Evolutionary conservation across 495 filamentous ascomycete genomes (phyloP).

Genomic region (Neurospora sp.): DNA sequence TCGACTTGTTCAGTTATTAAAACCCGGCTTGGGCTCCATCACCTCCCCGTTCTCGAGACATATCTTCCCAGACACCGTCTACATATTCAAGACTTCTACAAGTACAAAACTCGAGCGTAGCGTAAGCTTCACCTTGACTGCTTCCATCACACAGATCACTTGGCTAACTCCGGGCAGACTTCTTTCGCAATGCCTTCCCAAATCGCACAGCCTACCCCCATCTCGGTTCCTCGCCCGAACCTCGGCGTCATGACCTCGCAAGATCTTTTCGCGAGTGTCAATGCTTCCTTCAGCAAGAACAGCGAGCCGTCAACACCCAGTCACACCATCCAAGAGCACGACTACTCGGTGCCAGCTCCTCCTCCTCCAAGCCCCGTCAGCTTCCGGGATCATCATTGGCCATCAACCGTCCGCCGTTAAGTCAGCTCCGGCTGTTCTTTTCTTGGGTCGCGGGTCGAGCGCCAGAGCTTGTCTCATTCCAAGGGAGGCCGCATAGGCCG

Average conservation of each 20-base stretch:
- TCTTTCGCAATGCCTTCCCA: constrained; percentile 35
- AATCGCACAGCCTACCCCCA: constrained; percentile 34
- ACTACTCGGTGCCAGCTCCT: constrained; percentile 40
- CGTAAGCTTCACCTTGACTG: not conserved
- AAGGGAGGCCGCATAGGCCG: not conserved
- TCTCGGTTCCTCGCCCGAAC: constrained; percentile 30
- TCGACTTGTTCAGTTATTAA: not conserved
- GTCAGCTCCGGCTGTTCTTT: not conserved
- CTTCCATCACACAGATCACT: not conserved
- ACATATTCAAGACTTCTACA: not conserved
- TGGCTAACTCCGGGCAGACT: not conserved
- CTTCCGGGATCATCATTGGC: constrained; percentile 37
- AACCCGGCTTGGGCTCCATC: not conserved
- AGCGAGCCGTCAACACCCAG: constrained; percentile 28
- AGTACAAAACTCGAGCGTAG: not conserved
- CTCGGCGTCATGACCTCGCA: constrained; percentile 27
- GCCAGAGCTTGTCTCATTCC: not conserved
- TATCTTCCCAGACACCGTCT: not conserved
- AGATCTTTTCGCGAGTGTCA: constrained; percentile 39
- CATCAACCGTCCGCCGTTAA: constrained; percentile 18
- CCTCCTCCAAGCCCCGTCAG: constrained; percentile 41
- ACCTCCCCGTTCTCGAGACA: not conserved
- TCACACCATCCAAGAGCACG: constrained; percentile 36
- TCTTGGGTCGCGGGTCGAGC: not conserved
- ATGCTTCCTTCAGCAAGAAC: constrained; percentile 32